Base-by-base conservation (phyloP, 1,139 yeast species). In the Geotrichum reessii region DNA sequence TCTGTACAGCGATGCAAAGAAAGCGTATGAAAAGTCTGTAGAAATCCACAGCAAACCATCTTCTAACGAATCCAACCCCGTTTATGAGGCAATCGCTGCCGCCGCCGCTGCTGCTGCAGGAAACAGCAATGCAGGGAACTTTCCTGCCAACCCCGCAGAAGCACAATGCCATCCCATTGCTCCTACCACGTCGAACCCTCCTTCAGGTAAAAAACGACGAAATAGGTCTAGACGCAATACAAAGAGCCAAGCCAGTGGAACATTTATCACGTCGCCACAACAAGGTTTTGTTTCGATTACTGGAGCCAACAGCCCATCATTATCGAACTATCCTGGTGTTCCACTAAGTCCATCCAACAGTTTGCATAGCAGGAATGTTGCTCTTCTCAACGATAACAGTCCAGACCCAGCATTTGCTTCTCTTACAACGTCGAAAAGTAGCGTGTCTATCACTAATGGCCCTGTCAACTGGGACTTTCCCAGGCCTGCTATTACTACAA, bases 1-100 rank as follows among this genome's bases (percentile, higher is more conserved):
- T 28, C 64, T 65, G 52, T 72, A 69, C 55, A 69, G 70, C 51
- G 70, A 67, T 21, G 72, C 74, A 1, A 63, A 63, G 17, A 64
- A 62, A 33, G 62, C 65, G 6, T 63, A 66, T 53, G 61, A 59
- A 42, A 64, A 62, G 49, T 64, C 67, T 3, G 50, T 60, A 2
- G 52, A 53, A 12, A 44, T 50, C 31, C 49, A 57, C 33, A 44
- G 53, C 27, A 54, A 51, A 28, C 42, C 24, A 7, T 7, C 50
- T 2, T 53, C 53, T 11, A 49, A 46, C 12, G 59, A 57, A 3
- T 33, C 55, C 9, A 57, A 53, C 47, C 57, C 52, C n/a, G 59
- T 54, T 24, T 53, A 50, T 24, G 58, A 57, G n/a, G 53, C 58
- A 37, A 49, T 58, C 14, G 59, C 55, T 3, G 56, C 60, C 5